Evolutionary conservation across 1,139 yeast genomes (phyloP), one percentile per base, ranked within the genome.

Genomic region (Geotrichum australiense): DNA sequence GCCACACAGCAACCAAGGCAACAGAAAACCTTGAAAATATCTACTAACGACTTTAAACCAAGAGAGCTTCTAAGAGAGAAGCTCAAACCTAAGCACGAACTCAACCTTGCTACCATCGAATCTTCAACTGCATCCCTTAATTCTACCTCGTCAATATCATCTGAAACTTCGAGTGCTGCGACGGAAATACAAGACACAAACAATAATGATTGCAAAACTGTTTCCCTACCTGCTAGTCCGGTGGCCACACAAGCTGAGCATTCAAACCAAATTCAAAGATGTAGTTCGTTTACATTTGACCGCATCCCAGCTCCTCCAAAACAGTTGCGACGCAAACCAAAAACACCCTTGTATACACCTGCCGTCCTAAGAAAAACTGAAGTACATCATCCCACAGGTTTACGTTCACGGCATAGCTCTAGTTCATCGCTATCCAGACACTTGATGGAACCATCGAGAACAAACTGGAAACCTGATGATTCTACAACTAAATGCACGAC

Each of bases 321-420:
- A 37, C 69, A 65, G 47, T 54, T 65, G 31, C 56, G 63, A 12
- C 59, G 60, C n/a, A n/a, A n/a, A 33, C 85, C 86, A 45, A 74
- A 87, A 55, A 80, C 83, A 53, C 96, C 96, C 5, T 67, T 87
- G 68, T 87, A 86, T 57, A 71, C 83, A 0, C 96, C 97, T 0
- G 96, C 96, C 0, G 97, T 87, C 5, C 67, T 89, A 42, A 70
- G 96, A 24, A 76, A 74, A 55, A 68, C 74, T 0, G 63, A 58
- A 43, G 64, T 46, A 45, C 23, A 42, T 42, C 37, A 46, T 38
- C 38, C 35, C 5, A 31, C 11, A 20, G 12, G 24, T 6, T 20
- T 23, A 26, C 7, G 12, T 26, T 26, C 30, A n/a, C 14, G 6
- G 7, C 11, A 6, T 7, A n/a, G 15, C 14, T 7, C 30, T 7